Evolutionary conservation across 2,329 filamentous ascomycete genomes (phyloP), one percentile per base, ranked within the genome.

Genomic region (Exophiala dermatitidis): DNA sequence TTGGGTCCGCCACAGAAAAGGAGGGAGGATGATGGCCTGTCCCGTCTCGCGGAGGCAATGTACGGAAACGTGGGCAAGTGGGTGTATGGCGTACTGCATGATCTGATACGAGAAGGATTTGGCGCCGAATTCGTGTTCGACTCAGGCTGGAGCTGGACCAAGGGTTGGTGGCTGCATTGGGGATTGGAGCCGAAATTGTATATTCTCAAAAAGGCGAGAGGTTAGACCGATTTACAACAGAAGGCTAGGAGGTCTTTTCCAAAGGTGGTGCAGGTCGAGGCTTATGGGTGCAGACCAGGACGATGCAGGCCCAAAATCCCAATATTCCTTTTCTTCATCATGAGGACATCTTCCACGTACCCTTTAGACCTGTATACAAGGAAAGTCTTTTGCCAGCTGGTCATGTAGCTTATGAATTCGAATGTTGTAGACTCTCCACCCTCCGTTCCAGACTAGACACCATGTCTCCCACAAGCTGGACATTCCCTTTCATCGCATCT

Each of bases 391-490:
- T 19, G 19, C 19, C 19, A 19, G 19, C 19, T 19, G 19, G 19
- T 19, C 19, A 19, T 19, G 19, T 19, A 19, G 19, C 19, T 19
- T 19, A 19, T 19, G 19, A 19, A 19, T 19, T 19, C 19, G 19
- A 19, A 19, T 46, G 12, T 12, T 48, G 30, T 29, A 52, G 42
- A 10, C 12, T 37, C 1, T 28, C 53, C 2, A 96, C 77, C 69
- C 87, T 85, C 64, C 76, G 80, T 72, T 97, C 91, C 50, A 98
- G 71, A 52, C 86, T 88, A 69, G 86, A 88, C 3, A 97, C 88
- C 89, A 90, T 96, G 38, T 81, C 82, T 61, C 91, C 86, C 57
- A 97, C 84, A n/a, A 86, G 79, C 63, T 85, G 83, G 69, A 90
- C 83, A 69, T 98, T 98, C 47, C 78, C 80, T 60, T 81, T 81